Percentiles rank a stretch among this genome's conserved stretches.
Evolutionary conservation across 2,329 filamentous ascomycete species (phyloP).

Genomic region (Diaporthe vexans): DNA sequence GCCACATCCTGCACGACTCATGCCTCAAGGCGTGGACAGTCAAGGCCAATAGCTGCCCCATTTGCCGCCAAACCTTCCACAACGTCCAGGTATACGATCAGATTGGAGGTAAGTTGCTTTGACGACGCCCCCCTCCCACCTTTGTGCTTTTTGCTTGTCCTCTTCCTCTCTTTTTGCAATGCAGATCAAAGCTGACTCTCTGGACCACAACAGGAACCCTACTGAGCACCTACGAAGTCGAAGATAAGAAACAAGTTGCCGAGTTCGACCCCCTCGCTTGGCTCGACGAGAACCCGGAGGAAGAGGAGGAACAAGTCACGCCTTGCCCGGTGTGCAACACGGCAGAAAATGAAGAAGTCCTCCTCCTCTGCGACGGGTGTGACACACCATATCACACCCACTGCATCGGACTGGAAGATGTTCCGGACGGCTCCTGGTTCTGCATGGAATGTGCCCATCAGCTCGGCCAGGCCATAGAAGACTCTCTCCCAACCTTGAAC

Average conservation of each 20-base stretch:
- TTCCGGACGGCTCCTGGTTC: constrained; percentile 88
- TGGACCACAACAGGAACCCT: constrained; percentile 62
- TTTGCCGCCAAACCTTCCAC: constrained; percentile 94
- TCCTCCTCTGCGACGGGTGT: constrained; percentile 93
- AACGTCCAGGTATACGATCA: constrained; percentile 86
- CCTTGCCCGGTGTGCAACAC: constrained; percentile 89
- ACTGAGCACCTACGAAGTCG: constrained; percentile 73
- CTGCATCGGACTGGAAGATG: constrained; percentile 84
- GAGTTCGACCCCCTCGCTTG: constrained; percentile 86
- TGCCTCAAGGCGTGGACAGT: constrained; percentile 96
- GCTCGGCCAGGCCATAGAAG: constrained; percentile 56
- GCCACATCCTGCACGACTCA: constrained; percentile 91
- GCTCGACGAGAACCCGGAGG: constrained; percentile 80
- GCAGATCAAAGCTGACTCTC: constrained; percentile 44
- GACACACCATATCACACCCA: constrained; percentile 92
- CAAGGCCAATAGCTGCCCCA: constrained; percentile 97
- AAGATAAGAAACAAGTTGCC: constrained; percentile 89
- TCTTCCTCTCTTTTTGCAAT: not conserved
- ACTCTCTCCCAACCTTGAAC: constrained; percentile 47
- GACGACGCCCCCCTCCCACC: not conserved
- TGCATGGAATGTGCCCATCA: constrained; percentile 83
- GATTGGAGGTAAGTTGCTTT: constrained; percentile 77
- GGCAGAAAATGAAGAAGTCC: constrained; percentile 83
- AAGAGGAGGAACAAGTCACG: constrained; percentile 75
- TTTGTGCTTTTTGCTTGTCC: not conserved